Percentiles rank a stretch among this genome's conserved stretches.
Evolutionary conservation across 768 basidiomycete species (phyloP).

Genomic region (Coprinopsis strossmayeri): DNA sequence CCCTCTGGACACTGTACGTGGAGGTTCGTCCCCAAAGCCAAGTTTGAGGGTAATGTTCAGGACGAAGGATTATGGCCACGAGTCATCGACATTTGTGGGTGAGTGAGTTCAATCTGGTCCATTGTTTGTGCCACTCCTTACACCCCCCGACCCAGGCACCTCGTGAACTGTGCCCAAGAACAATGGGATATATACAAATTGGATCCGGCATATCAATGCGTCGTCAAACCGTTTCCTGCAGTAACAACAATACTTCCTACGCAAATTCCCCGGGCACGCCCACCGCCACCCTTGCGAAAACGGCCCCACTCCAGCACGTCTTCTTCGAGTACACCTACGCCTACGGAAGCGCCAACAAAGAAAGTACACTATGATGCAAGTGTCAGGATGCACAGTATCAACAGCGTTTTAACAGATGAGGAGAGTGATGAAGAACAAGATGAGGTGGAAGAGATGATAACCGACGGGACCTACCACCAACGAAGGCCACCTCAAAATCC

Average conservation of each 20-base stretch:
- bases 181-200: conserved; percentile 87
- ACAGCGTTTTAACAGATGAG: conserved; percentile 10
- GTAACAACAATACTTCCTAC: conserved; percentile 27
- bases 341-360: conserved; percentile 7
- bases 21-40: conserved; percentile 75
- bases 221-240: conserved; percentile 39
- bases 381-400: conserved; percentile 8
- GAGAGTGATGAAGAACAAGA: conserved; percentile 30
- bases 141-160: conserved; percentile 28
- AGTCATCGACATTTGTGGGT: conserved; percentile 65
- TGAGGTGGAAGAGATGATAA: conserved; percentile 47
- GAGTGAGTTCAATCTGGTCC: conserved; percentile 19
- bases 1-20: conserved; percentile 52
- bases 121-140: conserved; percentile 1
- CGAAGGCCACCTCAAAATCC: conserved; percentile 15
- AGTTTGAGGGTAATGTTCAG: conserved; percentile 43
- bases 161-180: conserved; percentile 53
- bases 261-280: conserved; percentile 12
- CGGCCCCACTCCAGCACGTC: conserved; percentile 2
- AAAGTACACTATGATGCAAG: conserved; percentile 7
- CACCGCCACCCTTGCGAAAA: conserved; percentile 13
- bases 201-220: conserved; percentile 67
- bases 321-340: not conserved
- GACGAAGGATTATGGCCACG: conserved; percentile 74
- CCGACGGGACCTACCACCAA: conserved; percentile 29